Evolutionary conservation across 306 rosid species (phyloP), one percentile per base, ranked within the genome.

Genomic region (Quercus gilva): DNA sequence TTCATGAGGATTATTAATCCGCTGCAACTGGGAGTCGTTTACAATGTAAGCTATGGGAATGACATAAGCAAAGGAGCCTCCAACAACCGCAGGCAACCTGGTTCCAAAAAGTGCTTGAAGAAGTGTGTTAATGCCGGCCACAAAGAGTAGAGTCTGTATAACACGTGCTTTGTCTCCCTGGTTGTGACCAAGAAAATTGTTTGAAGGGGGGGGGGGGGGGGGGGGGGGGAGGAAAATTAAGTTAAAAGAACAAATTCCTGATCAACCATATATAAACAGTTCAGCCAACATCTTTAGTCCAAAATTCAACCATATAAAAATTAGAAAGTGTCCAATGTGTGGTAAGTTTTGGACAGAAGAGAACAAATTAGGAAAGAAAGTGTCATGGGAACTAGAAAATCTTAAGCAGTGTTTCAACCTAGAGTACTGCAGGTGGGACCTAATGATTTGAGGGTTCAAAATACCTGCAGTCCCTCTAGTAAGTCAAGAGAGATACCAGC

Each of bases 91-190:
- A 5, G 99, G 99, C 83, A 95, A 84, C 82, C 99, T 89, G 49
- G 99, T 92, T 75, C 99, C 99, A 21, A 95, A 95, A 67, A 95
- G 99, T 14, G 99, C 90, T 90, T 95, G 99, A 55, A 95, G 97
- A 89, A 95, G 98, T 49, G 99, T 95, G 83, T 95, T 95, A 68
- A 92, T 75, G 65, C 99, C 99, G 75, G 98, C 85, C 69, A 95
- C 99, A 80, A 95, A 95, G 61, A 92, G 98, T 55, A 95, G 89
- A 51, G 99, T 91, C 81, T 95, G 99, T 79, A 95, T 90, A 14
- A 95, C 99, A 55, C 91, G 86, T 58, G 92, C 99, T 84, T 95
- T 95, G 71, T 95, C 99, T 23, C 94, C 99, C 99, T 95, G 85
- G 53, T 83, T 43, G 53, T 21, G 60, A 76, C n/a, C 56, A 83